Base-by-base conservation (phyloP, 2,329 filamentous ascomycete genomes). In the Dactylella cylindrospora region DNA sequence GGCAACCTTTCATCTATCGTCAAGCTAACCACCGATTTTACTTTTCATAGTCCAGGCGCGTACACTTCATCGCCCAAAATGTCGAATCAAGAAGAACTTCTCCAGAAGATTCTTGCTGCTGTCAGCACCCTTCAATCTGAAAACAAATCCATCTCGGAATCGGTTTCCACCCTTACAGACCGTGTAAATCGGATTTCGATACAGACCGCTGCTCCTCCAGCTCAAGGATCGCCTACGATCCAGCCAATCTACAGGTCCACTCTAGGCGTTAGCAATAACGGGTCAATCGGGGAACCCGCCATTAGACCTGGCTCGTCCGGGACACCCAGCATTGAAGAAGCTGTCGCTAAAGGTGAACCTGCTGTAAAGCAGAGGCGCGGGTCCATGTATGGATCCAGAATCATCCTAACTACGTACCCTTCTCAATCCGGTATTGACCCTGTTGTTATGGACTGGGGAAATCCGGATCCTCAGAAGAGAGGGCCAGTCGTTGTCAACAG, bases 361-460 rank as follows among this genome's bases (percentile, higher is more conserved):
- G 47, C 39, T 13, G 3, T 36, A 7, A 44, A 49, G 25, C 66
- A 71, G 74, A 66, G 72, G 74, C 66, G 65, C 73, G 33, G 77
- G 73, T 67, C 70, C 67, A 13, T 69, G 75, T 39, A 75, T 74
- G 41, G 75, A 31, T 81, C 79, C 36, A 82, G 83, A 68, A 84
- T 85, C 70, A 84, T 85, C 66, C 76, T 87, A 67, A 87, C 84
- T 44, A 95, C 90, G 4, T 96, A 97, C 73, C 91, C 91, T 22
- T 90, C 89, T 68, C 91, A 96, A 75, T 89, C 88, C 67, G 91
- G 91, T 65, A 91, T 97, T 73, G 88, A 95, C 66, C 90, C 91
- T n/a, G 76, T 96, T 45, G 82, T 84, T 17, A 83, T 97, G 78
- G 80, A 86, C 67, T 97, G 91, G 91, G 91, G 91, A 44, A 82